Evolutionary conservation across 1,284 basidiomycete genomes (phyloP).

Genomic region (Neolentinus lepideus): DNA sequence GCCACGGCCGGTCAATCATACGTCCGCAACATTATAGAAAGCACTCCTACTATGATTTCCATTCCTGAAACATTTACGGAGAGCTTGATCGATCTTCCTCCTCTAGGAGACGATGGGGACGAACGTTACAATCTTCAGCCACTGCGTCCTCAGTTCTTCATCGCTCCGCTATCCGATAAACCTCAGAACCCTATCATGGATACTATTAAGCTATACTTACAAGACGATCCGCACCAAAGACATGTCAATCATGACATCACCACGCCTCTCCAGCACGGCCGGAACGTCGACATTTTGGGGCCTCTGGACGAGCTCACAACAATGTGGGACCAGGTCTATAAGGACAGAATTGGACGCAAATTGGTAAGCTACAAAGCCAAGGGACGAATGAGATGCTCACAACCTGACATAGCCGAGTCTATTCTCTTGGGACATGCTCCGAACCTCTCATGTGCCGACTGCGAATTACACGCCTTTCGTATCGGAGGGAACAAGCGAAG

Average conservation of each 20-base stretch:
- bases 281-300: not conserved
- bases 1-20: not conserved
- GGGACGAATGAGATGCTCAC: not conserved
- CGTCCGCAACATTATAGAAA: no score
- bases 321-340: not conserved
- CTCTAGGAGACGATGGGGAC: not conserved
- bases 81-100: not conserved
- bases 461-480: not conserved
- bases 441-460: not conserved
- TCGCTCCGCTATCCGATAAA: conserved; percentile 52
- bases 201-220: conserved; percentile 27
- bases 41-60: no score
- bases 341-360: not conserved
- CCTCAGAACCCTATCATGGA: conserved; percentile 76
- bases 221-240: not conserved
- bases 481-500: conserved; percentile 19
- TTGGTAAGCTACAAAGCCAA: not conserved
- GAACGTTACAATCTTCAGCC: not conserved
- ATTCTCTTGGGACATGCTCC: conserved; percentile 15
- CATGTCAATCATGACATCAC: not conserved
- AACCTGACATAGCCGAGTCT: not conserved
- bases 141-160: conserved; percentile 38
- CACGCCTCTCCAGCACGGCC: not conserved
- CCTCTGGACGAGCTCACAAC: not conserved
- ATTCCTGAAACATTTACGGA: not conserved